Evolutionary conservation across 257 asterid genomes (phyloP).

Genomic region (Thymus quinquecostatus): DNA sequence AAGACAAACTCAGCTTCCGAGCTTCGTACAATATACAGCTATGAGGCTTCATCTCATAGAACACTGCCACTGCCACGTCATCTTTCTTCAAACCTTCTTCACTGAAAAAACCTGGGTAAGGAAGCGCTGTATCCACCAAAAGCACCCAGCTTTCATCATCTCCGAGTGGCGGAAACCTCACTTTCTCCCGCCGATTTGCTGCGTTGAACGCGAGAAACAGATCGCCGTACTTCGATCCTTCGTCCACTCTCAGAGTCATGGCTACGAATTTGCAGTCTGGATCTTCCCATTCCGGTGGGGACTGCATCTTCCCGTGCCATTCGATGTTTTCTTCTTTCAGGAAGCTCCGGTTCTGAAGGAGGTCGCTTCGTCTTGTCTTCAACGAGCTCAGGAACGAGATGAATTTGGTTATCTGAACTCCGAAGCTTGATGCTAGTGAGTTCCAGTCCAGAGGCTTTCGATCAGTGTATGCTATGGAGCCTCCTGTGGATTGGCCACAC

Average conservation of each 20-base stretch:
- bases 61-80: conserved; percentile 15
- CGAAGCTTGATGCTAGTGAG: conserved; percentile 57
- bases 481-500: conserved; percentile 79
- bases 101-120: conserved; percentile 71
- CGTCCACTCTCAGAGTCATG: conserved; percentile 63
- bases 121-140: conserved; percentile 62
- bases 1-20: conserved; percentile 27
- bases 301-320: conserved; percentile 66
- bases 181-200: conserved; percentile 49
- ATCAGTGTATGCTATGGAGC: conserved; percentile 52
- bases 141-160: conserved; percentile 52
- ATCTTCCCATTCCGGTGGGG: conserved; percentile 78
- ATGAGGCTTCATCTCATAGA: conserved; percentile 69
- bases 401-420: conserved; percentile 60
- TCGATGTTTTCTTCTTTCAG: conserved; percentile 61
- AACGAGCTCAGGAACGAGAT: conserved; percentile 72
- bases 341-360: conserved; percentile 68
- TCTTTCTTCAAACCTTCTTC: conserved; percentile 45
- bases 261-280: conserved; percentile 65
- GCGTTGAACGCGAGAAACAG: conserved; percentile 75
- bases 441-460: conserved; percentile 71
- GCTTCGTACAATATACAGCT: conserved; percentile 87
- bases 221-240: conserved; percentile 42
- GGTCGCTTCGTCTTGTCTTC: conserved; percentile 67
- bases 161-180: conserved; percentile 59